phyloP scores from a whole-genome alignment of 768 basidiomycete species.

The Cantharellus cinnabarinus region DNA sequence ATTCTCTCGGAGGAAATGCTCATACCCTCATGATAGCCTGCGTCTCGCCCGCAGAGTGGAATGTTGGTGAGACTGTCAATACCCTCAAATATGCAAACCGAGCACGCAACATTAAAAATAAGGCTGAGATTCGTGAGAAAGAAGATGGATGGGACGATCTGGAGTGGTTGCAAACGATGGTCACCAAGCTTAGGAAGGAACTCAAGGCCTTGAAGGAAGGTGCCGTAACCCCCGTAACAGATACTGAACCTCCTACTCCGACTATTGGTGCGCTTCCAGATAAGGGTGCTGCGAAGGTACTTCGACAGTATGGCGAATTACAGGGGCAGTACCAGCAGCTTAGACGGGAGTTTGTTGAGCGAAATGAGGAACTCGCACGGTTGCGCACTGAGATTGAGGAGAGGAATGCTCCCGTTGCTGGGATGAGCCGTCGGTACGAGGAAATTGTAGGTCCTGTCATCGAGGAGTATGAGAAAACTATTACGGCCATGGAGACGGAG shows the following conservation, averaged over 20 bases:
- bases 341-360: constrained; percentile 66
- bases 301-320: constrained; percentile 64
- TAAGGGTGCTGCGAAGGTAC: constrained; percentile 50
- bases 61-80: constrained; percentile 81
- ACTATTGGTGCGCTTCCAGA: constrained; percentile 17
- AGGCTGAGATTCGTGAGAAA: constrained; percentile 74
- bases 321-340: constrained; percentile 74
- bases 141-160: constrained; percentile 99
- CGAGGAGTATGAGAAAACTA: constrained; percentile 96
- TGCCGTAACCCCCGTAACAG: constrained; percentile 15
- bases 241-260: constrained; percentile 14
- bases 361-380: constrained; percentile 72
- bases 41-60: constrained; percentile 90
- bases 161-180: constrained; percentile 81
- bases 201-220: constrained; percentile 62
- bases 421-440: constrained; percentile 61
- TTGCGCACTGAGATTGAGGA: constrained; percentile 62
- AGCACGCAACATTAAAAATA: constrained; percentile 92
- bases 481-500: constrained; percentile 84
- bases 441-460: constrained; percentile 95
- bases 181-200: constrained; percentile 72
- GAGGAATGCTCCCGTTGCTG: constrained; percentile 29
- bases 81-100: constrained; percentile 95
- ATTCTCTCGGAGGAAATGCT: constrained; percentile 92
- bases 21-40: constrained; percentile 99